A percentile compares a stretch with the other conserved stretches of the same genome.
Evolutionary conservation across 192 early-diverging fungal genomes (phyloP).

Genomic region (Spinellus fusiger): DNA sequence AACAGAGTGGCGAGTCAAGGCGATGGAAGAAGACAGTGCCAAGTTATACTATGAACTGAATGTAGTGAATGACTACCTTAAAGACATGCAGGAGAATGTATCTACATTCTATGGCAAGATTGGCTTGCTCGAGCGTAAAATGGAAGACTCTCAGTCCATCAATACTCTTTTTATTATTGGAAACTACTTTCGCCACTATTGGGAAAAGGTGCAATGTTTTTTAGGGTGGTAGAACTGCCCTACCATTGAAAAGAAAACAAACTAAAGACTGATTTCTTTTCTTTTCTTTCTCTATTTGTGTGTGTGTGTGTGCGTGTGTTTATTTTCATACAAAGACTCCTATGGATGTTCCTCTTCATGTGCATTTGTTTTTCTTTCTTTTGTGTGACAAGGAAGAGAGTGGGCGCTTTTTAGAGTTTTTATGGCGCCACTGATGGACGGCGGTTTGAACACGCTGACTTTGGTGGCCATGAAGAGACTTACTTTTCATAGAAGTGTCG

Average conservation of each 20-base stretch:
- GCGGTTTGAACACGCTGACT: conserved; percentile 40
- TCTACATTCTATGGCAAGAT: conserved; percentile 35
- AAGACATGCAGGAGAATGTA: conserved; percentile 39
- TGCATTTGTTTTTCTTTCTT: no score
- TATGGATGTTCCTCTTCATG: no score
- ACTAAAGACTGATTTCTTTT: no score
- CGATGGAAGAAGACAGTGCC: conserved; percentile 26
- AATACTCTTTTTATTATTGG: conserved; percentile 30
- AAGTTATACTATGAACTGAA: conserved; percentile 38
- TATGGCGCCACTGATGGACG: conserved; percentile 28
- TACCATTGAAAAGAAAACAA: no score
- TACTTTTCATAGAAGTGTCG: no score
- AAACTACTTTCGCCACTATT: conserved; percentile 39
- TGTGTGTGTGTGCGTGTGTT: no score
- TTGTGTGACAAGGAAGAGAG: no score
- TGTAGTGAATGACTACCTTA: conserved; percentile 36
- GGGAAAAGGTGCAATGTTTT: conserved; percentile 10
- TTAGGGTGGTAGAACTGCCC: neutral
- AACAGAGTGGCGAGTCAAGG: conserved; percentile 15
- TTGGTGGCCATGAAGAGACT: conserved; percentile 23
- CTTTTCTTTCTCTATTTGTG: no score
- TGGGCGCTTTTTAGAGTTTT: conserved; percentile 1
- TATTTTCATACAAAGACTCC: no score
- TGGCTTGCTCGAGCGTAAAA: conserved; percentile 25
- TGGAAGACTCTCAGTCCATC: conserved; percentile 32